These are phyloP conservation scores for Russula foetens DNA, from an alignment of 768 basidiomycete genomes.

Conservation along the genomic window DNA sequence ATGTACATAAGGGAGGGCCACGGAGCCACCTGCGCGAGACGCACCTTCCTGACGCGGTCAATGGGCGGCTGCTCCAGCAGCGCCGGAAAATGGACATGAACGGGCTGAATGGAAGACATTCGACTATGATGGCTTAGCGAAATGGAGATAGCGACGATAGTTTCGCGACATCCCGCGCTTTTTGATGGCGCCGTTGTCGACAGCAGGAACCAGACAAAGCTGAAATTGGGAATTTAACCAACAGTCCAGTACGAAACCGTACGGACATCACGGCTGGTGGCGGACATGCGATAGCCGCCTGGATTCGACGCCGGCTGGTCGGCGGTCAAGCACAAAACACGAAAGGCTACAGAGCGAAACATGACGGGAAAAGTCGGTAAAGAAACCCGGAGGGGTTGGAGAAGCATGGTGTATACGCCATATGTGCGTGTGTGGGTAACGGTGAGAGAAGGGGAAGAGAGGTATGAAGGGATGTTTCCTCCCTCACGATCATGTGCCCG, in stretches of 20 bases:
- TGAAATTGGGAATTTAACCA: constrained; percentile 9
- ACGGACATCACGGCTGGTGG: not conserved
- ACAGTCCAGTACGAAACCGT: not conserved
- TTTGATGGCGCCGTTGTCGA: constrained; percentile 1
- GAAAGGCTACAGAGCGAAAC: not conserved
- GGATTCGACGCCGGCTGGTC: not conserved
- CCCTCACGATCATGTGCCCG: not conserved
- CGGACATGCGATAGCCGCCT: not conserved
- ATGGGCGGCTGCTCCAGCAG: constrained; percentile 27
- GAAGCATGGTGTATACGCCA: not conserved
- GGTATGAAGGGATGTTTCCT: not conserved
- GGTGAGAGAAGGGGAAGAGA: no score
- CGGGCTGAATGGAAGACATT: constrained; percentile 17
- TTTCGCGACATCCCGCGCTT: constrained; percentile 4
- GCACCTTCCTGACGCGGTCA: constrained; percentile 29
- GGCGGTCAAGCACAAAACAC: not conserved
- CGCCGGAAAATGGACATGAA: constrained; percentile 29
- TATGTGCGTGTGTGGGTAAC: no score
- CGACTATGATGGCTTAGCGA: constrained; percentile 1
- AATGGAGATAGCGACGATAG: constrained; percentile 15
- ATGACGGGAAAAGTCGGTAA: not conserved
- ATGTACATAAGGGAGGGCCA: not conserved
- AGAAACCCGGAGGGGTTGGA: not conserved
- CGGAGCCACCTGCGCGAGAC: constrained; percentile 3
- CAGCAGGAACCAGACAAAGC: constrained; percentile 4